Evolutionary conservation across 331 rosid genomes (phyloP).

Genomic region (Quercus phellos): DNA sequence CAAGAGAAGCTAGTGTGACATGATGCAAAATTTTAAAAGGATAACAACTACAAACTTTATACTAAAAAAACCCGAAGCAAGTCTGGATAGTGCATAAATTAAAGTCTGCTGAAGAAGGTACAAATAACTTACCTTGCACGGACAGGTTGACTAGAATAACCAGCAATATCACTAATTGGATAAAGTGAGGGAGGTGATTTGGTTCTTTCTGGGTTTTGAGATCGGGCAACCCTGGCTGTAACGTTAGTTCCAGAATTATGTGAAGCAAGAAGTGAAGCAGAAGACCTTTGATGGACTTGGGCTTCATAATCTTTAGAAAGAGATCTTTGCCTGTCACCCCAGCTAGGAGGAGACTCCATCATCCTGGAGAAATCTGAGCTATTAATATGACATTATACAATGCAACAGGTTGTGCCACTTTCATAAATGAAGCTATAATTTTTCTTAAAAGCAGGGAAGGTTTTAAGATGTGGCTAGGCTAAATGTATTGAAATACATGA

Average conservation of each 20-base stretch:
- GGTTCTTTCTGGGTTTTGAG: conserved; percentile 34
- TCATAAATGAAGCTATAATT: not conserved
- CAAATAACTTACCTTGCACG: conserved; percentile 30
- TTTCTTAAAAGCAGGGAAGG: conserved; percentile 7
- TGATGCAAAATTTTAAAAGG: not conserved
- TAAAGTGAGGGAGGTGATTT: conserved; percentile 37
- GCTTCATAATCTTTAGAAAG: conserved; percentile 26
- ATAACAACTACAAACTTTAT: not conserved
- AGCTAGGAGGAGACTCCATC: conserved; percentile 33
- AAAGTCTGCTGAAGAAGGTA: not conserved
- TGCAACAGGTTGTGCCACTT: not conserved
- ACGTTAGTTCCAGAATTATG: conserved; percentile 34
- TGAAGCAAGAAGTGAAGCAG: conserved; percentile 38
- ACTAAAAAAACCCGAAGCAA: not conserved
- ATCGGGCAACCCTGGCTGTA: conserved; percentile 44
- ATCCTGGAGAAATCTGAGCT: conserved; percentile 32
- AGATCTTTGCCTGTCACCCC: conserved; percentile 31
- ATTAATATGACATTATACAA: conserved; percentile 11
- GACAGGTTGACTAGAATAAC: conserved; percentile 33
- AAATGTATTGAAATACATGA: not conserved
- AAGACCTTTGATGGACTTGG: conserved; percentile 37
- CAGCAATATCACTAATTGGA: conserved; percentile 30
- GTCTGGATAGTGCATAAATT: not conserved
- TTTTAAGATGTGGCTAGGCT: not conserved
- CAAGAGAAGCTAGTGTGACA: not conserved